These are phyloP conservation scores for Globisporangium middletonii DNA, from an alignment of 352 stramenopile species.

Conservation along the genomic window DNA sequence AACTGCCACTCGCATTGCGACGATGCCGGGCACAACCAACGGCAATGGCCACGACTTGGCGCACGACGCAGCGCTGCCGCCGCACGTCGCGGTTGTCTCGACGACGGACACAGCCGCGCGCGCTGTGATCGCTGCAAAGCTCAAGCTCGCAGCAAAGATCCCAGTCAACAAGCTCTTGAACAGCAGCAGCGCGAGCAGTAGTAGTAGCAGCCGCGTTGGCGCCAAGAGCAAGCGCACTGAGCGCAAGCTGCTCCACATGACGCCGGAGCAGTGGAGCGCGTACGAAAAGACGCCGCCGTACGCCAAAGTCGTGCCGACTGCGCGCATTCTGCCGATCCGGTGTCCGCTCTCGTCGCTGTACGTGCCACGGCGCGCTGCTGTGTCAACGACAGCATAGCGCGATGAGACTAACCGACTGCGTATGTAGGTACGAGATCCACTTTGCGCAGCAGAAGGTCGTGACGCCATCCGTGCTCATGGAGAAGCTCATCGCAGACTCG, in stretches of 20 bases:
- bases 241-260: conserved; percentile 69
- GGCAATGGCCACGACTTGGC: neutral
- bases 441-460: conserved; percentile 54
- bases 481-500: conserved; percentile 67
- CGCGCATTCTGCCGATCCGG: conserved; percentile 71
- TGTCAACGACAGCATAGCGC: too few relatives aligned
- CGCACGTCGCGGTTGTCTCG: conserved; percentile 5
- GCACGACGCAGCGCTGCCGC: neutral
- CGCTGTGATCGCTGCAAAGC: conserved; percentile 17
- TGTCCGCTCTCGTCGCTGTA: conserved; percentile 75
- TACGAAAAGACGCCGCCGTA: conserved; percentile 57
- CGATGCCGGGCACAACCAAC: neutral
- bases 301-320: conserved; percentile 39
- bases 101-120: conserved; percentile 11
- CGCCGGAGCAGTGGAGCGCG: conserved; percentile 48
- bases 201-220: neutral
- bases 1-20: neutral
- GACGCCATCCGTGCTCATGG: conserved; percentile 70
- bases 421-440: conserved; percentile 75
- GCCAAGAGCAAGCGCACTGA: conserved; percentile 11
- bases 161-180: conserved; percentile 11
- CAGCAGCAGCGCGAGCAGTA: neutral
- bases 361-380: conserved; percentile 2
- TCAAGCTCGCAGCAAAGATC: conserved; percentile 12
- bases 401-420: too few relatives aligned